Evolutionary conservation across 208 protist species (phyloP).

Genomic region (Leishmania martiniquensis): DNA sequence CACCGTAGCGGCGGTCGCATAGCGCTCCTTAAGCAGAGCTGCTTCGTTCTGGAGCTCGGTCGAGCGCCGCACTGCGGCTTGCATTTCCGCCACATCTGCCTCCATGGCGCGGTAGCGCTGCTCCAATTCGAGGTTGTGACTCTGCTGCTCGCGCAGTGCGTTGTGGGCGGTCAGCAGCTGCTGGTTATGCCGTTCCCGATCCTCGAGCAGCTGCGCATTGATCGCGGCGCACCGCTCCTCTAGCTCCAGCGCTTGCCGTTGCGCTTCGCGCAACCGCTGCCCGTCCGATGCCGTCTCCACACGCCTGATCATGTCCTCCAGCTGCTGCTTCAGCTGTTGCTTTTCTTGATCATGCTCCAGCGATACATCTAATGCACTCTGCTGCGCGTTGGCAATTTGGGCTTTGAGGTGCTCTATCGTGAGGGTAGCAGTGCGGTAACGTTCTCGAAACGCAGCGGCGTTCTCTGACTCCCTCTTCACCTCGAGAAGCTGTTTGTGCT

Average conservation of each 20-base stretch:
- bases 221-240: slow-evolving; percentile 62
- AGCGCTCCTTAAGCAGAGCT: slow-evolving; percentile 65
- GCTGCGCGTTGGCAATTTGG: slow-evolving; percentile 51
- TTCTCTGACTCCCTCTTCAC: slow-evolving; percentile 56
- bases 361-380: slow-evolving; percentile 45
- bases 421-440: slow-evolving; percentile 39
- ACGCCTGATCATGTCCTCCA: slow-evolving; percentile 65
- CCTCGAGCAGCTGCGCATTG: slow-evolving; percentile 52
- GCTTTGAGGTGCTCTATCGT: slow-evolving; percentile 66
- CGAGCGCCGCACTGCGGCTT: slow-evolving; percentile 60
- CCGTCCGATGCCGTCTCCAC: slow-evolving; percentile 55
- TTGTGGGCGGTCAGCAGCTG: slow-evolving; percentile 73
- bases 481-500: slow-evolving; percentile 31
- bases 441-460: slow-evolving; percentile 49
- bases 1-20: slow-evolving; percentile 53
- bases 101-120: slow-evolving; percentile 69
- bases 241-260: slow-evolving; percentile 61
- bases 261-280: slow-evolving; percentile 41
- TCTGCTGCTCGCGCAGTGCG: slow-evolving; percentile 79
- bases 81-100: slow-evolving; percentile 66
- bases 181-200: slow-evolving; percentile 63
- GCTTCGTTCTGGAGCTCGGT: slow-evolving; percentile 78
- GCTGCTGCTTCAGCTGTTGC: slow-evolving; percentile 72
- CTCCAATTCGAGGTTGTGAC: slow-evolving; percentile 67
- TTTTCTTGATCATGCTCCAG: slow-evolving; percentile 69